Evolutionary conservation across 192 early-diverging fungal genomes (phyloP).

Genomic region (Podila horticola): DNA sequence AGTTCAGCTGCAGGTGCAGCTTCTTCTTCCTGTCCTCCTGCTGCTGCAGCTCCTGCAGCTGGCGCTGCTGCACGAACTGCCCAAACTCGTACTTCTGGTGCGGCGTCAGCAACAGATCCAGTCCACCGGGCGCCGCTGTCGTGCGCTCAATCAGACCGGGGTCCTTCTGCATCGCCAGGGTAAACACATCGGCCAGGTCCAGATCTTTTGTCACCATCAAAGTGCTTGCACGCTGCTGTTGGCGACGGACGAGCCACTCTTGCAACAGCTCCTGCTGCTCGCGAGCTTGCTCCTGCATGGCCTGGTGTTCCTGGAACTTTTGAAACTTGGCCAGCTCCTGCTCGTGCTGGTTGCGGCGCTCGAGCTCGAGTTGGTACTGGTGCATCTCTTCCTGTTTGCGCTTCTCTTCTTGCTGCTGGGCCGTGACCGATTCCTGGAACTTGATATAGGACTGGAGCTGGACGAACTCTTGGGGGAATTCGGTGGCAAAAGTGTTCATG

Average conservation of each 20-base stretch:
- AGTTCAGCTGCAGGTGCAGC: not conserved
- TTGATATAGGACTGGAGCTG: constrained; percentile 47
- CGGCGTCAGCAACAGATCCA: constrained; percentile 32
- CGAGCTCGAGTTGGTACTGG: constrained; percentile 35
- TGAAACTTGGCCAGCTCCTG: constrained; percentile 25
- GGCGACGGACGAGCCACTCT: constrained; percentile 37
- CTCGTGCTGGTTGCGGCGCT: constrained; percentile 27
- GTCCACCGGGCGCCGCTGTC: constrained; percentile 26
- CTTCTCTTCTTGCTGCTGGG: constrained; percentile 27
- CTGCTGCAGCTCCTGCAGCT: constrained; percentile 20
- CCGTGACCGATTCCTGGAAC: constrained; percentile 22
- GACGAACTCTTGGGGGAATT: constrained; percentile 40
- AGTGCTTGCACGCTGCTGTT: constrained; percentile 15
- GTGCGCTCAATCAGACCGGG: constrained; percentile 33
- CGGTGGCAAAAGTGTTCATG: constrained; percentile 47
- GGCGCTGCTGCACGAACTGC: constrained; percentile 28
- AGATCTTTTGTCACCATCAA: constrained; percentile 29
- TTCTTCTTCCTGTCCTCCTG: constrained; percentile 7
- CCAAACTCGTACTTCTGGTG: constrained; percentile 48
- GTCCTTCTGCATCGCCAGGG: constrained; percentile 44
- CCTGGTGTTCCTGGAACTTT: constrained; percentile 21
- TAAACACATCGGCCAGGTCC: constrained; percentile 43
- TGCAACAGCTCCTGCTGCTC: constrained; percentile 36
- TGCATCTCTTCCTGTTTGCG: constrained; percentile 37
- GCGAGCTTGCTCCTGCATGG: constrained; percentile 15